Evolutionary conservation across 2,329 filamentous ascomycete species (phyloP).

Genomic region (Hyphodiscus sp.): DNA sequence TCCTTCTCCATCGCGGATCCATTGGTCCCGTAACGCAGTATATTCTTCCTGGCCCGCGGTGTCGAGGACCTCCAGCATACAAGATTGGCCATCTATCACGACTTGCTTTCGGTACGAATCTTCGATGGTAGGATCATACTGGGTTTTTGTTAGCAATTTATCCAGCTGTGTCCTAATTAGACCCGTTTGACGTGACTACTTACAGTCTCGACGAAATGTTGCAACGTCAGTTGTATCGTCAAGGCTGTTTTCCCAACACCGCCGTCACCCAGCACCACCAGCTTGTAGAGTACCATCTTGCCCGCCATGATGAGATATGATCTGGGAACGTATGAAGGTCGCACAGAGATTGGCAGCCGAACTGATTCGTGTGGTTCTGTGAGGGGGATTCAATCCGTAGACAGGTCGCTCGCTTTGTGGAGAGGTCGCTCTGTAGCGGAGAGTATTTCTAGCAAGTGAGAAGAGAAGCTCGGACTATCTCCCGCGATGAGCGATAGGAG

Average conservation of each 20-base stretch:
- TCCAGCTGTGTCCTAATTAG: neutral
- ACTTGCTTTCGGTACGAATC: constrained; percentile 85
- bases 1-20: constrained; percentile 96
- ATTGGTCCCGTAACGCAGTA: constrained; percentile 91
- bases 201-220: constrained; percentile 95
- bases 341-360: constrained; percentile 8
- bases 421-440: constrained; percentile 18
- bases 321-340: constrained; percentile 6
- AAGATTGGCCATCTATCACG: constrained; percentile 89
- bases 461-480: constrained; percentile 21
- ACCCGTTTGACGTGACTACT: constrained; percentile 26
- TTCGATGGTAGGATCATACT: constrained; percentile 80
- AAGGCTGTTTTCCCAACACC: constrained; percentile 91
- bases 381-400: constrained; percentile 11
- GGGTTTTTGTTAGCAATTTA: neutral
- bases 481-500: neutral
- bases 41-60: constrained; percentile 99
- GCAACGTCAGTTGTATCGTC: constrained; percentile 93
- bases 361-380: constrained; percentile 7
- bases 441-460: constrained; percentile 10
- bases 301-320: constrained; percentile 38
- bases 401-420: constrained; percentile 10
- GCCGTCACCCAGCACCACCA: constrained; percentile 92
- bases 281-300: constrained; percentile 92
- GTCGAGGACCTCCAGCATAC: constrained; percentile 96